phyloP scores from a whole-genome alignment of 2,329 filamentous ascomycete species.

The Penicillium sp. region DNA sequence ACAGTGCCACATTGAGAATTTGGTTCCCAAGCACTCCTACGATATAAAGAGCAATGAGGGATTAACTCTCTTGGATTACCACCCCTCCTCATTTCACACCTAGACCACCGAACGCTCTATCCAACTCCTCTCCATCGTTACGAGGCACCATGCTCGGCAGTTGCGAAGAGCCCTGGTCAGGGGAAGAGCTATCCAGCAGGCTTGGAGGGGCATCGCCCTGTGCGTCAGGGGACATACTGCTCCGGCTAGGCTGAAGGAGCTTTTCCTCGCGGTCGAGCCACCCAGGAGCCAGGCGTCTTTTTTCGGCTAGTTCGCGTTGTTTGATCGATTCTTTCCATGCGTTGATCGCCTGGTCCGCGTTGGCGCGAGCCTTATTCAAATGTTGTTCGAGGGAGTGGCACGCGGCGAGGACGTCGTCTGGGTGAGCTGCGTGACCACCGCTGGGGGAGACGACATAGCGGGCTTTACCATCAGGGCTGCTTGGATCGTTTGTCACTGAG shows the following conservation, averaged over 20 bases:
- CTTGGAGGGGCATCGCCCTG: slow-evolving; percentile 27
- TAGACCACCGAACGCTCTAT: slow-evolving; percentile 54
- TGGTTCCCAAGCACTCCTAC: not conserved
- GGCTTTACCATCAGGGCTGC: slow-evolving; percentile 51
- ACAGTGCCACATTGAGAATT: too few species aligned
- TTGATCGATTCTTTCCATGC: slow-evolving; percentile 67
- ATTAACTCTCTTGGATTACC: not conserved
- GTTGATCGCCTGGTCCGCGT: slow-evolving; percentile 64
- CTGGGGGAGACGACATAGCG: slow-evolving; percentile 75
- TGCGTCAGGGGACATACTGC: slow-evolving; percentile 14
- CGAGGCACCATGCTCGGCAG: slow-evolving; percentile 44
- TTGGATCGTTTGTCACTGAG: slow-evolving; percentile 59
- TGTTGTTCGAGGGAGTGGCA: slow-evolving; percentile 77
- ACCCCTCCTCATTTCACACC: slow-evolving; percentile 40
- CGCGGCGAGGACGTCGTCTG: slow-evolving; percentile 78
- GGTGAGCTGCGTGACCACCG: slow-evolving; percentile 79
- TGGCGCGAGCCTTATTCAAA: slow-evolving; percentile 65
- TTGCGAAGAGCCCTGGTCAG: slow-evolving; percentile 33
- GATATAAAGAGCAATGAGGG: not conserved
- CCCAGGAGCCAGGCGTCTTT: slow-evolving; percentile 62
- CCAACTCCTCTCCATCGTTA: slow-evolving; percentile 54
- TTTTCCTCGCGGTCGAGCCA: slow-evolving; percentile 64
- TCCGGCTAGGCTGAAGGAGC: slow-evolving; percentile 54
- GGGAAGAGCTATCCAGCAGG: slow-evolving; percentile 40
- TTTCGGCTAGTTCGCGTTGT: slow-evolving; percentile 62